Base-by-base conservation (phyloP, 208 protist genomes). In the Acanthamoeba healyi region DNA sequence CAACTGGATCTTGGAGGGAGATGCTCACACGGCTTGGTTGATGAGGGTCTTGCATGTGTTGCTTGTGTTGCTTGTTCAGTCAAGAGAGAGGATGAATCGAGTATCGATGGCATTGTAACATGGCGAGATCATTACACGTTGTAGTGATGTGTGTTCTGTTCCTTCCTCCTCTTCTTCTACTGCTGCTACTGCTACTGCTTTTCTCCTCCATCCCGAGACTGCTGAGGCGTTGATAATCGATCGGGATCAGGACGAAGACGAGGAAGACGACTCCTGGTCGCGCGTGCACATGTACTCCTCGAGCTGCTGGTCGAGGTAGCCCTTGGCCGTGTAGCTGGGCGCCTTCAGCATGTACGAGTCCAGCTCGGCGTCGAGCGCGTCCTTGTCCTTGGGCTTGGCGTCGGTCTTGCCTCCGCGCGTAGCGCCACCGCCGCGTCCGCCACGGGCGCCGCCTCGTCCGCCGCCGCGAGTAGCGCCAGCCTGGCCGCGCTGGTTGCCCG, bases 301-400 rank as follows among this genome's bases (percentile, higher is more conserved):
- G 72, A 82, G 72, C 26, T 82, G 26, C 42, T 82, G 72, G 10
- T 82, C 72, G 40, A 82, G 72, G 42, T 82, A 82, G 72, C 40
- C 54, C 42, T 82, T 82, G 42, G 72, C 72, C 6, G 72, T 58
- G 51, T 79, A 54, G 24, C 26, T 26, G 3, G 72, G 26, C 40
- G 36, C 32, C 72, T 82, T 10, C 72, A 82, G 72, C 42, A 44
- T 82, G 42, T 82, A 82, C 26, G 72, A 44, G 22, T 51, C 40
- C 72, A 82, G 72, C 72, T 82, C 72, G 9, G 72, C 72, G 29
- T 82, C 72, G 14, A 82, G 42, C 10, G 0, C 72, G 15, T 82
- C 40, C 72, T 82, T 82, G 6, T 5, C 5, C 24, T 67, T 67
- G 58, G 58, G 24, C 58, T 54, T 54, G 49, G 49, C 6, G n/a